These are phyloP conservation scores for Alternaria arborescens DNA, from an alignment of 2,329 filamentous ascomycete species.

Conservation along the genomic window DNA sequence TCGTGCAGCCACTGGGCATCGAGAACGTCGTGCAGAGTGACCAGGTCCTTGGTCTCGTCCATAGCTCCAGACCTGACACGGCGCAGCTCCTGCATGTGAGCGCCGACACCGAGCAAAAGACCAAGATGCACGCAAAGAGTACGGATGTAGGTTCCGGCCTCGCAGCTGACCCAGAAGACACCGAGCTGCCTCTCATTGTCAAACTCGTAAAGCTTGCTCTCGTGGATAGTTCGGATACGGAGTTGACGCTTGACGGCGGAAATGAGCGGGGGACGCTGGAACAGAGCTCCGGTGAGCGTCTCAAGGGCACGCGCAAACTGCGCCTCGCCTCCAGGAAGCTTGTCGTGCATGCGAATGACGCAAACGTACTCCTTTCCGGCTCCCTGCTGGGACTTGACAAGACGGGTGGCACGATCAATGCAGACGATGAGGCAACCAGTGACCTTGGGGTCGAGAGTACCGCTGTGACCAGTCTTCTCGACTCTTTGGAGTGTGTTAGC, in stretches of 20 bases:
- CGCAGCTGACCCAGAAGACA: conserved; percentile 99
- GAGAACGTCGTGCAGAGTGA: conserved; percentile 93
- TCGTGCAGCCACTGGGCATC: conserved; percentile 97
- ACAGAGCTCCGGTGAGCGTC: conserved; percentile 93
- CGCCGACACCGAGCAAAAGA: conserved; percentile 80
- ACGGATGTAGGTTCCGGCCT: conserved; percentile 98
- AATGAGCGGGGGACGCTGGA: conserved; percentile 96
- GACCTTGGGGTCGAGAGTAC: conserved; percentile 97
- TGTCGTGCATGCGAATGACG: conserved; percentile 94
- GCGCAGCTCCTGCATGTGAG: conserved; percentile 97
- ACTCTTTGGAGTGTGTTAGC: conserved; percentile 61
- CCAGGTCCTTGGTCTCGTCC: conserved; percentile 87
- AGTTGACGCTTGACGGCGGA: conserved; percentile 99
- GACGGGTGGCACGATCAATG: conserved; percentile 93
- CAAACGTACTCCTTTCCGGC: conserved; percentile 99
- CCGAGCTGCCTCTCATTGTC: conserved; percentile 97
- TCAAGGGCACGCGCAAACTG: conserved; percentile 94
- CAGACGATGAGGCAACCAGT: conserved; percentile 95
- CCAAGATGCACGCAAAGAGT: conserved; percentile 96
- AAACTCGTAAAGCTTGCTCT: conserved; percentile 94
- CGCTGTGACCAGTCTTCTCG: conserved; percentile 98
- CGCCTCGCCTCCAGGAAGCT: conserved; percentile 89
- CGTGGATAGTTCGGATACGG: conserved; percentile 96
- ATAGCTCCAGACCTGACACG: conserved; percentile 94
- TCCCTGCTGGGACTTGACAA: conserved; percentile 98